A percentile compares a stretch with the other conserved stretches of the same genome.
Evolutionary conservation across 805 yeast species (phyloP).

Genomic region (Kodamaea nitidulidarum): DNA sequence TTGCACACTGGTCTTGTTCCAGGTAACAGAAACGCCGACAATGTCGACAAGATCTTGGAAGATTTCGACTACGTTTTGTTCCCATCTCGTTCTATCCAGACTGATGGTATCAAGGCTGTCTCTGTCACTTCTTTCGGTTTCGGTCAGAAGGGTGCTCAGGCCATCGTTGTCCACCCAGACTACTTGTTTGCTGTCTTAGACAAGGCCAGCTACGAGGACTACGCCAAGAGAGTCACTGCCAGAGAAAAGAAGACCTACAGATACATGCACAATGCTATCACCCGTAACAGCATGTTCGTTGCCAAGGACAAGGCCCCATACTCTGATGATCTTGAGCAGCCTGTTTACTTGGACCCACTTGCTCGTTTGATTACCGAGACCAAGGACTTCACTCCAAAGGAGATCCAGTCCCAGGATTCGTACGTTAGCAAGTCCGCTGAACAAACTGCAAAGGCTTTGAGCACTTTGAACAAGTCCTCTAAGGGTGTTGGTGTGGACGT

Average conservation of each 20-base stretch:
- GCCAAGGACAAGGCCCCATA: constrained; percentile 95
- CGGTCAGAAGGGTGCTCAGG: constrained; percentile 99
- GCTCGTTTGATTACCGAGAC: constrained; percentile 60
- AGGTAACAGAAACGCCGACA: constrained; percentile 98
- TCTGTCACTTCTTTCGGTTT: constrained; percentile 97
- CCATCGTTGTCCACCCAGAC: constrained; percentile 86
- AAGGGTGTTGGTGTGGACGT: constrained; percentile 95
- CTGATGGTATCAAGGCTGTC: constrained; percentile 96
- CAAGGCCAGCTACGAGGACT: constrained; percentile 64
- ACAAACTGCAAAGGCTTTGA: constrained; percentile 62
- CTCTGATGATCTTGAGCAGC: constrained; percentile 78
- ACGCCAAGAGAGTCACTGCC: constrained; percentile 63
- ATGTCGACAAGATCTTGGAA: constrained; percentile 79
- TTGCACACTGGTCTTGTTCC: constrained; percentile 92
- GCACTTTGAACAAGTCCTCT: constrained; percentile 50
- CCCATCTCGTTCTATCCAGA: constrained; percentile 90
- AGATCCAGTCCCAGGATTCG: constrained; percentile 43
- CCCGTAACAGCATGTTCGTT: constrained; percentile 84
- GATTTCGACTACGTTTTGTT: constrained; percentile 83
- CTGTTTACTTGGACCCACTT: constrained; percentile 93
- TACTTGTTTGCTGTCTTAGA: constrained; percentile 84
- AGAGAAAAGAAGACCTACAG: constrained; percentile 90
- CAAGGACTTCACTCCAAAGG: constrained; percentile 46
- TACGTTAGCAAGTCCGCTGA: constrained; percentile 47
- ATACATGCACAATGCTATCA: constrained; percentile 92